phyloP scores from a whole-genome alignment of 1,139 yeast species.

The Wickerhamomyces sp. region DNA sequence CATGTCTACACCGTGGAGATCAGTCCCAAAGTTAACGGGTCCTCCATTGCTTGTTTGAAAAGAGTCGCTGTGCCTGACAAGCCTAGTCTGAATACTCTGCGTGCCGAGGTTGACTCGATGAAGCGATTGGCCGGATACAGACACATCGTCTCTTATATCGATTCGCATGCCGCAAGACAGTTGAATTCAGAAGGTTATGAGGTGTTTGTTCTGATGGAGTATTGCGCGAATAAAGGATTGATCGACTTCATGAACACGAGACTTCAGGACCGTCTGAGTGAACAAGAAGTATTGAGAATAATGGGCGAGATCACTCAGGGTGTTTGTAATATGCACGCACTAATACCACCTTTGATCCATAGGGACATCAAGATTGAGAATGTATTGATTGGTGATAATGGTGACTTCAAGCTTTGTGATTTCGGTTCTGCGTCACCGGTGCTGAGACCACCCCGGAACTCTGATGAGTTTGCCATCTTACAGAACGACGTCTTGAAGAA shows the following conservation, averaged over 20 bases:
- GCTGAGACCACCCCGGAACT: conserved; percentile 56
- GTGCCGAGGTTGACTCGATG: conserved; percentile 85
- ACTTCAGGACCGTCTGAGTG: conserved; percentile 72
- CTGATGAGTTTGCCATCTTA: conserved; percentile 60
- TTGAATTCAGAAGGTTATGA: conserved; percentile 51
- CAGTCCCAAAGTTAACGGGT: conserved; percentile 41
- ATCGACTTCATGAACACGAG: conserved; percentile 95
- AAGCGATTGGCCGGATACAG: conserved; percentile 73
- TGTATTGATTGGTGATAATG: conserved; percentile 71
- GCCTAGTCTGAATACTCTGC: conserved; percentile 55
- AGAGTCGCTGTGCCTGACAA: conserved; percentile 74
- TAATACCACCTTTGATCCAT: conserved; percentile 78
- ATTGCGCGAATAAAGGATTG: conserved; percentile 79
- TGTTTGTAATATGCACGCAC: conserved; percentile 82
- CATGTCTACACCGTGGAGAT: conserved; percentile 65
- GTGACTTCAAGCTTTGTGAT: conserved; percentile 81
- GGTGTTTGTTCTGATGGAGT: conserved; percentile 89
- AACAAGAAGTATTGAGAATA: conserved; percentile 74
- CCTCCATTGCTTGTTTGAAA: conserved; percentile 59
- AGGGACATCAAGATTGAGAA: conserved; percentile 95
- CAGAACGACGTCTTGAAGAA: conserved; percentile 84
- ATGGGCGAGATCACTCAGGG: conserved; percentile 82
- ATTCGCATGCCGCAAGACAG: conserved; percentile 85
- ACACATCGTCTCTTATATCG: conserved; percentile 83
- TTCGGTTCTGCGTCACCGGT: conserved; percentile 87